phyloP scores from a whole-genome alignment of 164 flowering plant species.

The Umbilicus rupestris region DNA sequence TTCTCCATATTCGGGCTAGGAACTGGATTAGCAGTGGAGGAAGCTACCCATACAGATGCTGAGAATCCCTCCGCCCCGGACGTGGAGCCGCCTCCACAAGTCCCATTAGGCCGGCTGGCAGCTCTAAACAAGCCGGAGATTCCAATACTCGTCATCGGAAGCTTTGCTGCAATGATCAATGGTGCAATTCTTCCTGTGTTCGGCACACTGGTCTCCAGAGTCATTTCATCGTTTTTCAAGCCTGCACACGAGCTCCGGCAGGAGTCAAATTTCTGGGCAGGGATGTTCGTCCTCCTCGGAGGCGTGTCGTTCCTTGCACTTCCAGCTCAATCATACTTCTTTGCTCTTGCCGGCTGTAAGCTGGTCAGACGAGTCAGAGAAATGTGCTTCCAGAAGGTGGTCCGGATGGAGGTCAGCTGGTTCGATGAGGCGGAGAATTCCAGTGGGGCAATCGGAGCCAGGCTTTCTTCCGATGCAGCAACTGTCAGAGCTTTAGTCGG shows the following conservation, averaged over 20 bases:
- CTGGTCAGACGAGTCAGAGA: conserved; percentile 36
- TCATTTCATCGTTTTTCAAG: conserved; percentile 31
- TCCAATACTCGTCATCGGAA: conserved; percentile 30
- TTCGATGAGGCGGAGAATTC: conserved; percentile 45
- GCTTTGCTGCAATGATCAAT: conserved; percentile 26
- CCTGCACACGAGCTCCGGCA: conserved; percentile 27
- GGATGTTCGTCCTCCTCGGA: conserved; percentile 38
- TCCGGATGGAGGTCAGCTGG: conserved; percentile 56
- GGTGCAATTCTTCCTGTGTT: conserved; percentile 40
- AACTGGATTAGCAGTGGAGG: conserved; percentile 16
- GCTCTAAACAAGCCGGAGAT: conserved; percentile 52
- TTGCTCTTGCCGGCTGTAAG: conserved; percentile 44
- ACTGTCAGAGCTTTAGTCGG: conserved; percentile 43
- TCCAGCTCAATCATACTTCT: conserved; percentile 31
- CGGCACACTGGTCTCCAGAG: conserved; percentile 34
- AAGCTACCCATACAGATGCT: conserved; percentile 2
- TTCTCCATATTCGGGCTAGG: conserved; percentile 27
- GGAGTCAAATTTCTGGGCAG: conserved; percentile 48
- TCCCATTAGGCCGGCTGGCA: conserved; percentile 37
- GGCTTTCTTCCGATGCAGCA: conserved; percentile 53
- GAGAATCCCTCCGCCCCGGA: neutral
- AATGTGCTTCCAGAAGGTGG: conserved; percentile 49
- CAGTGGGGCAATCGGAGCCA: conserved; percentile 49
- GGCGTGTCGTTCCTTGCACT: conserved; percentile 19
- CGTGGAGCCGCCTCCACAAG: conserved; percentile 17